Evolutionary conservation across 2,329 filamentous ascomycete genomes (phyloP), one percentile per base, ranked within the genome.

Genomic region (Botrytis pseudocinerea): DNA sequence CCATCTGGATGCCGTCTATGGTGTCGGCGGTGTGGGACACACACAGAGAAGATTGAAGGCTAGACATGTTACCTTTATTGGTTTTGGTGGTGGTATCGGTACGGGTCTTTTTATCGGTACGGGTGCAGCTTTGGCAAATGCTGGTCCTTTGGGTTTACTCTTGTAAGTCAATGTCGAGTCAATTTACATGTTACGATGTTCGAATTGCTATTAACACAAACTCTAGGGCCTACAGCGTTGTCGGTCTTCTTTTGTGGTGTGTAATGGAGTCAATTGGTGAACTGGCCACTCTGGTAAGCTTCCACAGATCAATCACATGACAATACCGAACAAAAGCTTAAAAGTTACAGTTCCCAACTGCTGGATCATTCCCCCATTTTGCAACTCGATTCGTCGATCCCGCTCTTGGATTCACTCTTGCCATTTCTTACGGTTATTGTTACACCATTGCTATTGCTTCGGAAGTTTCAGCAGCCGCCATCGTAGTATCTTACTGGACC

Each of bases 381-480:
- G 78, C 79, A 35, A 76, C 72, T 59, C 79, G 80, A 46, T 82
- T 82, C 72, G 76, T 83, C 68, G 82, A 83, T 64, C 81, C 81
- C 10, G 78, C 79, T 40, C 75, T 80, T 22, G 79, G 78, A 22
- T 82, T 81, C 57, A 77, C 78, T 25, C 70, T 80, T 1, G 80
- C 79, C n/a, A 80, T 79, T 73, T 79, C 79, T 14, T 79, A 81
- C 42, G 78, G 78, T 20, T 81, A 82, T 70, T 76, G 76, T 32
- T 78, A 77, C 32, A 78, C 76, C 35, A 75, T 79, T 57, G 89
- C 94, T 0, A 82, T 97, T 51, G 94, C 94, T 0, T 86, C 97
- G 59, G 94, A 97, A 82, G 91, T 97, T 73, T 93, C 97, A 75
- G 93, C 93, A 2, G 94, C 94, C 1, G 92, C 93, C 3, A 89